phyloP scores from a whole-genome alignment of 176 grass and related monocot genomes.

The Neostapfia colusana region DNA sequence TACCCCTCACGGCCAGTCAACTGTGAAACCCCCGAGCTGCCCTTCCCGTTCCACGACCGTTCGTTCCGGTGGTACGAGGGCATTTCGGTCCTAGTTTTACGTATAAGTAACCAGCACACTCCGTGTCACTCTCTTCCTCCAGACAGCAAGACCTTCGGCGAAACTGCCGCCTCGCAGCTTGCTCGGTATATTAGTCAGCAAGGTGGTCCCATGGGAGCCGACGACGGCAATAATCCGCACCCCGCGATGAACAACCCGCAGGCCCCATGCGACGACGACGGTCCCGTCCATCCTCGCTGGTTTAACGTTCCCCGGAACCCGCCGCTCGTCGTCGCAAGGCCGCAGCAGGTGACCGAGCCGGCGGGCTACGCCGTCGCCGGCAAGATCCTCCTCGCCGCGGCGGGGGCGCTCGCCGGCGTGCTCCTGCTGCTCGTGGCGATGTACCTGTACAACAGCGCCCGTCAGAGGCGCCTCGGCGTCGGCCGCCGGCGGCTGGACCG shows the following conservation, averaged over 20 bases:
- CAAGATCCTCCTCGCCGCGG: constrained; percentile 32
- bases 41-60: neutral
- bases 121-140: neutral
- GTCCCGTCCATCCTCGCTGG: neutral
- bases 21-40: neutral
- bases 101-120: neutral
- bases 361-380: constrained; percentile 16
- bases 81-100: neutral
- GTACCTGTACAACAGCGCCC: neutral
- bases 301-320: neutral
- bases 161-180: neutral
- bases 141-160: neutral
- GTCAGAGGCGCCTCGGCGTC: neutral
- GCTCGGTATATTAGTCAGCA: neutral
- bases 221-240: neutral
- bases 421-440: constrained; percentile 40
- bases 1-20: neutral
- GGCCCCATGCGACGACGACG: neutral
- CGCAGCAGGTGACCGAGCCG: neutral
- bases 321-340: neutral
- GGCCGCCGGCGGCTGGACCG: constrained; percentile 7
- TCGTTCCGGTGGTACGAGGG: neutral
- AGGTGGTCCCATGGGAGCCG: constrained; percentile 12
- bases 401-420: constrained; percentile 37
- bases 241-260: neutral